Percentiles rank a stretch among this genome's conserved stretches.
Evolutionary conservation across 164 flowering plant species (phyloP).

Genomic region (Kingdonia uniflora): DNA sequence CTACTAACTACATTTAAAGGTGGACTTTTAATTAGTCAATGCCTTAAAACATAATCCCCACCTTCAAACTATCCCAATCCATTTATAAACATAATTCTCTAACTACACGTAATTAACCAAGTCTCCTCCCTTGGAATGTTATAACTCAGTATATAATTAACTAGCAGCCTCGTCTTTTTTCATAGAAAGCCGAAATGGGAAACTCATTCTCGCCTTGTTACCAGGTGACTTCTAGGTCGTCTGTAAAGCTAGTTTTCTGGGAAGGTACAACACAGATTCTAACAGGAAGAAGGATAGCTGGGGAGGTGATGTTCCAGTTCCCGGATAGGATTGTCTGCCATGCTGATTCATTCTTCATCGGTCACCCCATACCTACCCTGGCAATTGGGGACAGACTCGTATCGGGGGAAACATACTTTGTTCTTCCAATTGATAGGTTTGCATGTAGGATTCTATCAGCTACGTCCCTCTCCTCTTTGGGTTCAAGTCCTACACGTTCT

Average conservation of each 20-base stretch:
- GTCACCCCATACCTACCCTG: slow-evolving; percentile 55
- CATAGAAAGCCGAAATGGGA: slow-evolving; percentile 24
- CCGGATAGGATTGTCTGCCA: slow-evolving; percentile 73
- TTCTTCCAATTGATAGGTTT: slow-evolving; percentile 63
- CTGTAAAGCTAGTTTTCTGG: slow-evolving; percentile 48
- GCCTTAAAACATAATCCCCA: no score
- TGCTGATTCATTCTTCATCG: slow-evolving; percentile 82
- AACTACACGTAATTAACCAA: not conserved
- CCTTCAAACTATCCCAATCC: not conserved
- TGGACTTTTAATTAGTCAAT: slow-evolving; percentile 5
- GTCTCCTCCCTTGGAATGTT: not conserved
- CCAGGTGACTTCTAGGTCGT: slow-evolving; percentile 2
- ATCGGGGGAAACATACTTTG: slow-evolving; percentile 56
- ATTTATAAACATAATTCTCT: not conserved
- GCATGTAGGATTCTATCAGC: slow-evolving; percentile 33
- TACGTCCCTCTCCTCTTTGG: slow-evolving; percentile 33
- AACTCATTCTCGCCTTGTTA: slow-evolving; percentile 29
- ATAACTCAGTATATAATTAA: no score
- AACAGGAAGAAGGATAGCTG: slow-evolving; percentile 41
- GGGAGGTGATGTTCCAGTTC: slow-evolving; percentile 77
- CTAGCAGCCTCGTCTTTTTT: not conserved
- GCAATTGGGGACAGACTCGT: slow-evolving; percentile 40
- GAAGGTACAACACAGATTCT: slow-evolving; percentile 44
- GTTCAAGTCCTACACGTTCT: slow-evolving; percentile 15
- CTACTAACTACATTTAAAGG: not conserved